phyloP scores from a whole-genome alignment of 2,329 filamentous ascomycete species.

The Camptophora hylomeconis region DNA sequence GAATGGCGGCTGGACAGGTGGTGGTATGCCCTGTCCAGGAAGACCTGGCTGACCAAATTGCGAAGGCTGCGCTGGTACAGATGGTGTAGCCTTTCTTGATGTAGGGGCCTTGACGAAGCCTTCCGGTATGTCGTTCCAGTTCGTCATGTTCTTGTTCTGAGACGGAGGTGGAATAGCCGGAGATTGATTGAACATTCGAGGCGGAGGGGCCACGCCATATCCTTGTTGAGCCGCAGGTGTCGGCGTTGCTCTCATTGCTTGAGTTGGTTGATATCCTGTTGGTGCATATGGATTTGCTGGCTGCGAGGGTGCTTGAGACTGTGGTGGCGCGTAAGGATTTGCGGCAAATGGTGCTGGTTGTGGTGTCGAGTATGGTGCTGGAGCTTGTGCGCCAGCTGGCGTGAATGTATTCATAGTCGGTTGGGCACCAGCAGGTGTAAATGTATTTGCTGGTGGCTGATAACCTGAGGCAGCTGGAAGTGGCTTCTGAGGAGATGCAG shows the following conservation, averaged over 20 bases:
- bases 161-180: slow-evolving; percentile 52
- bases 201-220: slow-evolving; percentile 34
- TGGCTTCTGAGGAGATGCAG: slow-evolving; percentile 29
- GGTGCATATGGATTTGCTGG: slow-evolving; percentile 23
- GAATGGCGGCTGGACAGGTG: slow-evolving; percentile 46
- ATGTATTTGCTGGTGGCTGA: slow-evolving; percentile 23
- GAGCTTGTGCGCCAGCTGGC: slow-evolving; percentile 18
- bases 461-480: slow-evolving; percentile 29
- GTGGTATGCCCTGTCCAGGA: too few relatives aligned
- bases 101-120: slow-evolving; percentile 60
- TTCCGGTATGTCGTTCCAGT: slow-evolving; percentile 93
- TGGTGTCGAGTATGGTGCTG: slow-evolving; percentile 21
- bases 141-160: slow-evolving; percentile 56
- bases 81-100: slow-evolving; percentile 62
- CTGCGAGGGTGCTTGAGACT: slow-evolving; percentile 18
- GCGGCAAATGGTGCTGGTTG: slow-evolving; percentile 28
- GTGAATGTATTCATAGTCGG: too few relatives aligned
- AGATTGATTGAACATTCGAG: slow-evolving; percentile 55
- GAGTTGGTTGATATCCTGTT: slow-evolving; percentile 46
- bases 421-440: slow-evolving; percentile 16
- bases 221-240: slow-evolving; percentile 29
- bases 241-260: slow-evolving; percentile 26
- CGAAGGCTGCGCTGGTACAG: slow-evolving; percentile 46
- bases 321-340: slow-evolving; percentile 40
- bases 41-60: slow-evolving; percentile 51